Percentiles rank a stretch among this genome's conserved stretches.
These are phyloP conservation scores for Fusarium irregulare DNA, from an alignment of 2,329 filamentous ascomycete genomes.

Conservation along the genomic window DNA sequence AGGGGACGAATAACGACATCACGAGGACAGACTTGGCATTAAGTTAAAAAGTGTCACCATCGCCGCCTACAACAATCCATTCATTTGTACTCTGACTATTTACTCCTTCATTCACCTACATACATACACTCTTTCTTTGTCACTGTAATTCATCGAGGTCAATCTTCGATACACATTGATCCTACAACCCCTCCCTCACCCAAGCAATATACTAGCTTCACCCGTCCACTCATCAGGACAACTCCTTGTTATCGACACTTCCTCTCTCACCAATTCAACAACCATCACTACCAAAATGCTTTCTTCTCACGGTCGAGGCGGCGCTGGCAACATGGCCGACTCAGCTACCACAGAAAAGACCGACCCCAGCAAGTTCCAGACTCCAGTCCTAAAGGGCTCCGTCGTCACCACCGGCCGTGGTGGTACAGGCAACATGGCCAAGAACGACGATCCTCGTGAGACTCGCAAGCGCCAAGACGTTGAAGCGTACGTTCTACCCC, in stretches of 20 bases:
- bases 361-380: conserved; percentile 75
- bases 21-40: conserved; percentile 36
- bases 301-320: conserved; percentile 79
- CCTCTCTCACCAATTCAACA: not conserved
- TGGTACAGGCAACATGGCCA: conserved; percentile 88
- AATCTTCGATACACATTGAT: not conserved
- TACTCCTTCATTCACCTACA: not conserved
- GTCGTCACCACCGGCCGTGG: conserved; percentile 91
- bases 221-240: not conserved
- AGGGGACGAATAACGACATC: conserved; percentile 34
- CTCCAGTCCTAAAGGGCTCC: conserved; percentile 84
- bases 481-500: conserved; percentile 65
- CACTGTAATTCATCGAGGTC: not conserved
- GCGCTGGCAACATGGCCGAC: conserved; percentile 79
- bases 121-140: not conserved
- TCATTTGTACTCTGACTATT: not conserved
- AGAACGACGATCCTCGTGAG: conserved; percentile 75
- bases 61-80: conserved; percentile 7
- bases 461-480: conserved; percentile 88
- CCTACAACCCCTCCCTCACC: not conserved
- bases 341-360: conserved; percentile 63
- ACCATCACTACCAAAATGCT: conserved; percentile 52
- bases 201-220: not conserved
- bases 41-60: conserved; percentile 34
- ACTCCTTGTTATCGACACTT: not conserved